phyloP scores from a whole-genome alignment of 441 rosid species.

The Erysimum cheiri region DNA sequence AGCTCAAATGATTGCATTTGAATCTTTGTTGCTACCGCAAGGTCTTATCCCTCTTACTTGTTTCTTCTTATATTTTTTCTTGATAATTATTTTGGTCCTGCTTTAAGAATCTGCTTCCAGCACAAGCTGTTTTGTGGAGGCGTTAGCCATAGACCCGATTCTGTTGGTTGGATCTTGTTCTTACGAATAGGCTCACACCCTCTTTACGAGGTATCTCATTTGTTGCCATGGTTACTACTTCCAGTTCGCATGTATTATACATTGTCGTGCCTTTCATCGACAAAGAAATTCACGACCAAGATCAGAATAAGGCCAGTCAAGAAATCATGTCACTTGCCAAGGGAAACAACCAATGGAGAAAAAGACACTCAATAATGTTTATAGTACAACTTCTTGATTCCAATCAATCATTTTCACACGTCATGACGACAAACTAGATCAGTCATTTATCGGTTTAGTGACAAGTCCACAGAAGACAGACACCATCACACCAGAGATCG shows the following conservation, averaged over 20 bases:
- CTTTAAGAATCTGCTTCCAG: slow-evolving; percentile 61
- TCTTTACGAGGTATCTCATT: slow-evolving; percentile 68
- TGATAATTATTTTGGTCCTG: slow-evolving; percentile 57
- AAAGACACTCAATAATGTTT: slow-evolving; percentile 9
- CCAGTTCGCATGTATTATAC: slow-evolving; percentile 69
- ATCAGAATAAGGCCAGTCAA: slow-evolving; percentile 12
- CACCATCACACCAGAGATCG: too few relatives aligned
- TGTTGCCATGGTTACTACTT: slow-evolving; percentile 77
- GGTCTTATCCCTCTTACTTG: slow-evolving; percentile 57
- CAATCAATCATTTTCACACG: neutral
- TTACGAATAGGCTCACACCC: slow-evolving; percentile 40
- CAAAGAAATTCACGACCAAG: slow-evolving; percentile 33
- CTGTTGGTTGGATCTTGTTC: slow-evolving; percentile 37
- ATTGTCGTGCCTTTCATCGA: slow-evolving; percentile 54
- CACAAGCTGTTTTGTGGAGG: slow-evolving; percentile 45
- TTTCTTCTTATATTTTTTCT: slow-evolving; percentile 33
- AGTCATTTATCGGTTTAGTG: too few relatives aligned
- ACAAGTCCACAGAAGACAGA: too few relatives aligned
- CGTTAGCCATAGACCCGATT: slow-evolving; percentile 41
- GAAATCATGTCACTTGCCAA: neutral
- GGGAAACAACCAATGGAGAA: slow-evolving; percentile 7
- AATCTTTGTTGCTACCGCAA: slow-evolving; percentile 37
- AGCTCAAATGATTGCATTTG: neutral
- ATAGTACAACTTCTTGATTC: neutral
- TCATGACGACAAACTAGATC: neutral